Base-by-base conservation (phyloP, 345 rosid genomes). In the Abelmoschus esculentus region DNA sequence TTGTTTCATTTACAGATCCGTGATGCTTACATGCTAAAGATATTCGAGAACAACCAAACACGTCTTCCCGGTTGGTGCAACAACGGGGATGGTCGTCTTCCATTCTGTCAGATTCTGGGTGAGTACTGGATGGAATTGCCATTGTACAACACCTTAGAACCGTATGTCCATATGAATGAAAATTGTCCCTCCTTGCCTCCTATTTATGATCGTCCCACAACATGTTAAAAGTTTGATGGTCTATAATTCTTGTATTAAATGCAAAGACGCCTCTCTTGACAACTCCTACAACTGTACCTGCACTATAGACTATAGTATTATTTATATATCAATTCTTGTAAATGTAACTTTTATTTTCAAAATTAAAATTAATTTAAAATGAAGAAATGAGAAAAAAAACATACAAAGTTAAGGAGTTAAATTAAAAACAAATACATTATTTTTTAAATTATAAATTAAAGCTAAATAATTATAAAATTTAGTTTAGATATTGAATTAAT, bases 141-240 rank as follows among this genome's bases (percentile, higher is more conserved):
- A 4, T 83, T 66, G 42, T 92, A 92, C 74, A 92, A 90, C 78
- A 83, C 86, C 70, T 52, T 95, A 54, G 84, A 86, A 49, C 92
- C 97, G 7, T 95, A 91, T 80, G 81, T 92, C 31, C 87, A 90
- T 72, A 95, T 95, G 98, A 91, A 90, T 46, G 86, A 95, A 85
- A 81, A 84, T 77, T 95, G 98, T 61, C 99, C 97, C 14, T 89
- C 99, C 59, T 81, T 95, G 32, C 97, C 99, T 83, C 93, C 99
- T 54, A 60, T 13, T 70, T 95, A 95, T 29, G 89, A 84, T 28
- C 83, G 98, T 83, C 91, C 96, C n/a, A 12, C 9, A 11, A 79
- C 42, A 70, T 95, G 98, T 76, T 93, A 78, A 0, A 56, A 82
- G 58, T 61, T 8, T 12, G 56, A 66, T 36, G 15, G 68, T 14